Evolutionary conservation across 306 rosid genomes (phyloP).

Genomic region (Acacia acuminata): DNA sequence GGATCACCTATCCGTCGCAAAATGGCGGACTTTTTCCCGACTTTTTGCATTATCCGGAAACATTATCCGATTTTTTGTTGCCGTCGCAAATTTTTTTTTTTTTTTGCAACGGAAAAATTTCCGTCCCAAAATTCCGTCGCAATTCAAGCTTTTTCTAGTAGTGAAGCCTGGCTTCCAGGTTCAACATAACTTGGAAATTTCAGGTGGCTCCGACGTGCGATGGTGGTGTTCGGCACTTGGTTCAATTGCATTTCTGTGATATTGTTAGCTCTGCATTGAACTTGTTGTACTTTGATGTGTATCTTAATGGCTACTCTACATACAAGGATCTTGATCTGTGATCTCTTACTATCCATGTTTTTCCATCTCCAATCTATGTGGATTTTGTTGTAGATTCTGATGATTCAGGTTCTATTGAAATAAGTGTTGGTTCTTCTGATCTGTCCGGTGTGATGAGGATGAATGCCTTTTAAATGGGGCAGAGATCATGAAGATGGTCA

Average conservation of each 20-base stretch:
- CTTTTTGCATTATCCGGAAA: too few relatives aligned
- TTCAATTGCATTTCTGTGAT: slow-evolving; percentile 92
- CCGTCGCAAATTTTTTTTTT: too few relatives aligned
- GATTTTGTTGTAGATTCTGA: slow-evolving; percentile 78
- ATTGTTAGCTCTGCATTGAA: slow-evolving; percentile 71
- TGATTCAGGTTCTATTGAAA: slow-evolving; percentile 52
- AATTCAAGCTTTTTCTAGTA: too few relatives aligned
- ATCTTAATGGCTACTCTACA: slow-evolving; percentile 73
- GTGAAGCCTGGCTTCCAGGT: slow-evolving; percentile 46
- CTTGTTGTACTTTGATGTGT: slow-evolving; percentile 77
- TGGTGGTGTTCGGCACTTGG: slow-evolving; percentile 50
- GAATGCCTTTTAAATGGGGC: slow-evolving; percentile 97
- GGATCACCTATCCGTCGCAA: too few relatives aligned
- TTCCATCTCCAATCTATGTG: slow-evolving; percentile 72
- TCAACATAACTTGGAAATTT: slow-evolving; percentile 87
- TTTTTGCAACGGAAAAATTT: too few relatives aligned
- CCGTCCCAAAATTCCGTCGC: too few relatives aligned
- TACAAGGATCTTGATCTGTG: slow-evolving; percentile 84
- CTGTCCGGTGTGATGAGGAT: slow-evolving; percentile 61
- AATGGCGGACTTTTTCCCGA: too few relatives aligned
- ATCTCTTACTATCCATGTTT: slow-evolving; percentile 48
- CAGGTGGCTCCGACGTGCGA: slow-evolving; percentile 48
- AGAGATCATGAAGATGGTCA: slow-evolving; percentile 87
- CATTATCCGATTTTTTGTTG: too few relatives aligned
- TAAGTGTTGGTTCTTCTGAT: slow-evolving; percentile 91